phyloP scores from a whole-genome alignment of 345 rosid species.

The Turnera subulata region DNA sequence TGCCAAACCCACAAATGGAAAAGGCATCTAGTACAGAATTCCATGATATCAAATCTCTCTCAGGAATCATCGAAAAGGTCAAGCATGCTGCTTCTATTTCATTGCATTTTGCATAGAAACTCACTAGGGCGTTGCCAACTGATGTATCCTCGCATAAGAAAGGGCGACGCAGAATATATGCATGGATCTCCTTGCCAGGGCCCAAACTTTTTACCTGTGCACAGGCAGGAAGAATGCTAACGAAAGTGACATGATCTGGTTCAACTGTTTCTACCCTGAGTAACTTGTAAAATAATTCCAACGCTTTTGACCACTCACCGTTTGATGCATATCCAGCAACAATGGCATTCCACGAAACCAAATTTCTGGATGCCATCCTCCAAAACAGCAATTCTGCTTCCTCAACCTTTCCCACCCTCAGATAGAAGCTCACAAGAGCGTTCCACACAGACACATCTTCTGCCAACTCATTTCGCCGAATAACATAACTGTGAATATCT shows the following conservation, averaged over 20 bases:
- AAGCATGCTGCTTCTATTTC: conserved; percentile 45
- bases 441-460: conserved; percentile 55
- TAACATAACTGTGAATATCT: conserved; percentile 59
- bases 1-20: conserved; percentile 29
- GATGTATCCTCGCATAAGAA: conserved; percentile 34
- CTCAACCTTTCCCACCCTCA: conserved; percentile 47
- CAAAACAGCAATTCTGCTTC: conserved; percentile 60
- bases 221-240: conserved; percentile 70
- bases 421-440: conserved; percentile 69
- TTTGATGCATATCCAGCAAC: conserved; percentile 70
- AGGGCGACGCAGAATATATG: conserved; percentile 40
- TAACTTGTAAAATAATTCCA: conserved; percentile 48
- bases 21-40: conserved; percentile 56
- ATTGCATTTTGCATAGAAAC: conserved; percentile 61
- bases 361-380: conserved; percentile 58
- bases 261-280: conserved; percentile 30
- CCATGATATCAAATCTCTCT: conserved; percentile 60
- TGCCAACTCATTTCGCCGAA: conserved; percentile 46
- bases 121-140: conserved; percentile 49
- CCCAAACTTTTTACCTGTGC: conserved; percentile 38
- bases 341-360: conserved; percentile 83
- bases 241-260: conserved; percentile 62
- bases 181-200: conserved; percentile 51
- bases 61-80: conserved; percentile 35
- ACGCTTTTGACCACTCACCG: conserved; percentile 53